Base-by-base conservation (phyloP, 2,329 filamentous ascomycete species). In the Pseudogymnoascus sp. region DNA sequence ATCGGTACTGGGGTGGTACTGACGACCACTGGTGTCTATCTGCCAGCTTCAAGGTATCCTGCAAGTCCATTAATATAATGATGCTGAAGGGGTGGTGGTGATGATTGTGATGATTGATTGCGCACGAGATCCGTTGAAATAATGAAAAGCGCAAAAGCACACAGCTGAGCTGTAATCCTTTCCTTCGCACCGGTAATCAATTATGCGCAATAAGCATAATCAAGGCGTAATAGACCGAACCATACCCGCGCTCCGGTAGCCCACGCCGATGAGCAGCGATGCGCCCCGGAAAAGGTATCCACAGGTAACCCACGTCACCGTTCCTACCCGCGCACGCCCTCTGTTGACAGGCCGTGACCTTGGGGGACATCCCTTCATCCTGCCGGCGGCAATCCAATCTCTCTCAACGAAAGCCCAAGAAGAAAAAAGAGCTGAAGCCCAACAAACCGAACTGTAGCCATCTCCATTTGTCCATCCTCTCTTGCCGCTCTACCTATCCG, bases 1-100 rank as follows among this genome's bases (percentile, higher is more conserved):
- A 50, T 50, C 43, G 43, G 47, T 54, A 54, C 47, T 54, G 47
- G 47, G 47, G n/a, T 54, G 47, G 47, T 54, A 54, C 47, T 54
- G 47, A 6, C 47, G 47, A 12, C 47, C 11, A 54, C 47, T 54
- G 25, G 25, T 54, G n/a, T 33, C 47, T 1, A 18, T 33, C n/a
- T 54, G 47, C 47, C n/a, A 6, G 4, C 4, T 6, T 4, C 3
- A 28, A 54, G 16, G 47, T 54, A 54, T 18, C 47, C 6, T 54
- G n/a, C 8, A 54, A 54, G 47, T 54, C 47, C 9, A 54, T 25
- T 4, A 25, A 25, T 25, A 3, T 5, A 16, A 54, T 54, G 28
- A 54, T 14, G 28, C 33, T 11, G 43, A 22, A 7, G 25, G 30
- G 7, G 41, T 7, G 39, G 6, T 41, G 38, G 18, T 12, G 20